These are phyloP conservation scores for Aspergillus alliaceus DNA, from an alignment of 2,329 filamentous ascomycete species.

Conservation along the genomic window DNA sequence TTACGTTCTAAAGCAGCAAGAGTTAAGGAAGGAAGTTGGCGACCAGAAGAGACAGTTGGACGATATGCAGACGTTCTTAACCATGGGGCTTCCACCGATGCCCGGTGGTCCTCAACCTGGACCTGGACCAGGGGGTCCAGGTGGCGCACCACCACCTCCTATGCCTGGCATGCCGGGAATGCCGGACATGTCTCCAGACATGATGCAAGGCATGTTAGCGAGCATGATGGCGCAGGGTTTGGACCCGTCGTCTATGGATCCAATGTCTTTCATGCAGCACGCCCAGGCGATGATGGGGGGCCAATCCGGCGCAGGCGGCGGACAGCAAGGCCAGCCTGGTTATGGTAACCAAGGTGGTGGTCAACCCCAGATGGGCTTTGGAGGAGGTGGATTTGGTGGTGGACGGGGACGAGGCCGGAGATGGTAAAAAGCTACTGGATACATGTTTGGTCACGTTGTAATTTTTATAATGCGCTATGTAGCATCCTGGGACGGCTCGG, in stretches of 20 bases:
- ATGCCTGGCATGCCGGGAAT: slow-evolving; percentile 45
- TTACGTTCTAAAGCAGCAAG: slow-evolving; percentile 86
- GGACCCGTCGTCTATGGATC: slow-evolving; percentile 55
- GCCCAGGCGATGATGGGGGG: slow-evolving; percentile 52
- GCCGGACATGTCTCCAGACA: slow-evolving; percentile 54
- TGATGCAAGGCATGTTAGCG: slow-evolving; percentile 61
- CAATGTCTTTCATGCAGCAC: slow-evolving; percentile 55
- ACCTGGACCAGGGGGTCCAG: slow-evolving; percentile 29
- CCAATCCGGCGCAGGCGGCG: slow-evolving; percentile 40
- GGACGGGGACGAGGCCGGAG: slow-evolving; percentile 42
- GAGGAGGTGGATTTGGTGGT: slow-evolving; percentile 42
- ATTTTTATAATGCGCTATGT: slow-evolving; percentile 11
- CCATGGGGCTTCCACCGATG: slow-evolving; percentile 50
- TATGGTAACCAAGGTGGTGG: slow-evolving; percentile 39
- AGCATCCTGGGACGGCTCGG: slow-evolving; percentile 9
- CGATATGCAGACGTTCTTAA: slow-evolving; percentile 62
- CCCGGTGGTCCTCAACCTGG: slow-evolving; percentile 34
- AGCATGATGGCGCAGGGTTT: slow-evolving; percentile 56
- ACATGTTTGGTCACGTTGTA: slow-evolving; percentile 13
- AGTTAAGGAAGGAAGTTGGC: slow-evolving; percentile 72
- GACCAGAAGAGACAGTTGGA: slow-evolving; percentile 73
- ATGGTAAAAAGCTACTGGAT: slow-evolving; percentile 29
- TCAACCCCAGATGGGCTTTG: slow-evolving; percentile 44
- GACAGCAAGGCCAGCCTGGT: slow-evolving; percentile 35
- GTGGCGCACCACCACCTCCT: slow-evolving; percentile 30